A percentile compares a stretch with the other conserved stretches of the same genome.
These are phyloP conservation scores for Tulasnella sp. DNA, from an alignment of 768 basidiomycete species.

Conservation along the genomic window DNA sequence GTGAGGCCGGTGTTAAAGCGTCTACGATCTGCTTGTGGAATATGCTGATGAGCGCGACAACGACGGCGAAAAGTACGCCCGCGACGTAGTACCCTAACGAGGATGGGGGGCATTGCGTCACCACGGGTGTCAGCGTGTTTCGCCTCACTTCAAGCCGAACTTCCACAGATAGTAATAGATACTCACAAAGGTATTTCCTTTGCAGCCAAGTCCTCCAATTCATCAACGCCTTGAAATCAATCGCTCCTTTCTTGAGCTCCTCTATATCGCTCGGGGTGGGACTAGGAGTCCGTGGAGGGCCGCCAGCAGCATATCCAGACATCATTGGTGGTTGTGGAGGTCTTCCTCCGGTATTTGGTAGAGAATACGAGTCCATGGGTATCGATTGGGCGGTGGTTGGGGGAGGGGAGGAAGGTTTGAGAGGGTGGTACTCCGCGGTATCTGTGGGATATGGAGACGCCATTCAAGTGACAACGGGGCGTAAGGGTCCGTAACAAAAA, in stretches of 20 bases:
- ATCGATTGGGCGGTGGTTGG: neutral
- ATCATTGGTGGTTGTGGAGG: neutral
- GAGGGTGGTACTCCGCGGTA: neutral
- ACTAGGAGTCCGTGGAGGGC: conserved; percentile 19
- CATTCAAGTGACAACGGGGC: neutral
- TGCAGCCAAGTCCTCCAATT: conserved; percentile 23
- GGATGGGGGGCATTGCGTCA: neutral
- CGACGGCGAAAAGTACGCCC: conserved; percentile 39
- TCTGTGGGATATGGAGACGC: neutral
- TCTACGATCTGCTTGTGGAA: conserved; percentile 66
- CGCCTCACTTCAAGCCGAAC: neutral
- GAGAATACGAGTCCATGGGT: neutral
- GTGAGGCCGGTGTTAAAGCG: conserved; percentile 57
- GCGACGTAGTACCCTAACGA: conserved; percentile 31
- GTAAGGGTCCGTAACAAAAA: neutral
- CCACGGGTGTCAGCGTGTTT: neutral
- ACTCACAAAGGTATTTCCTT: conserved; percentile 25
- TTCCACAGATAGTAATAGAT: neutral
- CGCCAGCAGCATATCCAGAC: neutral
- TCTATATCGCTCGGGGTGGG: conserved; percentile 22
- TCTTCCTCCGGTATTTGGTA: neutral
- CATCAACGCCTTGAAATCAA: conserved; percentile 23
- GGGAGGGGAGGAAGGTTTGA: neutral
- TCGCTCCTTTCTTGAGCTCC: conserved; percentile 18
- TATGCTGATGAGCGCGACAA: conserved; percentile 48